These are phyloP conservation scores for Passalora sequoiae DNA, from an alignment of 2,329 filamentous ascomycete species.

Conservation along the genomic window DNA sequence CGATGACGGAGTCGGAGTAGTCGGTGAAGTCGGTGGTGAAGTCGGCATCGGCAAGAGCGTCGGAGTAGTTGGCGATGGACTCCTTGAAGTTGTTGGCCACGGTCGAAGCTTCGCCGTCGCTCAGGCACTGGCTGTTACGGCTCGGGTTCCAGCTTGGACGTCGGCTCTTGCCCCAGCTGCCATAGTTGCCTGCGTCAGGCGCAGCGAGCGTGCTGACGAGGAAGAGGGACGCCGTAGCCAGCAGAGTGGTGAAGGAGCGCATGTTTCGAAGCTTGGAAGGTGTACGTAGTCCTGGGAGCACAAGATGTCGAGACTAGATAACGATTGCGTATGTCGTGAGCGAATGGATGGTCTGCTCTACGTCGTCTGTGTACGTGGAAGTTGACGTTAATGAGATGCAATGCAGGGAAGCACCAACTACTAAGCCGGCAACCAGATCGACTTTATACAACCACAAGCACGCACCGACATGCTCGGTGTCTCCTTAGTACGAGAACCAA, in stretches of 20 bases:
- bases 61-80: slow-evolving; percentile 31
- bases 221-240: slow-evolving; percentile 14
- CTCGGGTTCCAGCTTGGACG: slow-evolving; percentile 15
- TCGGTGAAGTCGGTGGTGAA: slow-evolving; percentile 31
- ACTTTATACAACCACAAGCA: slow-evolving; percentile 1
- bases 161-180: slow-evolving; percentile 12
- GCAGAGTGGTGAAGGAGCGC: slow-evolving; percentile 20
- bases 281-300: slow-evolving; percentile 4
- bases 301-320: slow-evolving; percentile 8
- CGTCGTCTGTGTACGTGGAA: slow-evolving; percentile 1
- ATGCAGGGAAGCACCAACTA: background rate
- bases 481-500: background rate
- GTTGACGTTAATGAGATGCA: slow-evolving; percentile 2
- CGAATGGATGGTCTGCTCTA: slow-evolving; percentile 4
- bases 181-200: slow-evolving; percentile 5
- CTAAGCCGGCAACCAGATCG: background rate
- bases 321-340: slow-evolving; percentile 6
- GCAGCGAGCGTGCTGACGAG: slow-evolving; percentile 12
- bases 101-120: slow-evolving; percentile 20
- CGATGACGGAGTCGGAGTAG: slow-evolving; percentile 34
- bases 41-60: slow-evolving; percentile 24
- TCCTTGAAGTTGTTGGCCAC: slow-evolving; percentile 31
- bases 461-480: background rate
- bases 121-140: slow-evolving; percentile 24
- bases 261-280: slow-evolving; percentile 20